Evolutionary conservation across 78 protist genomes (phyloP).

Genomic region (Monosiga brevicollis): DNA sequence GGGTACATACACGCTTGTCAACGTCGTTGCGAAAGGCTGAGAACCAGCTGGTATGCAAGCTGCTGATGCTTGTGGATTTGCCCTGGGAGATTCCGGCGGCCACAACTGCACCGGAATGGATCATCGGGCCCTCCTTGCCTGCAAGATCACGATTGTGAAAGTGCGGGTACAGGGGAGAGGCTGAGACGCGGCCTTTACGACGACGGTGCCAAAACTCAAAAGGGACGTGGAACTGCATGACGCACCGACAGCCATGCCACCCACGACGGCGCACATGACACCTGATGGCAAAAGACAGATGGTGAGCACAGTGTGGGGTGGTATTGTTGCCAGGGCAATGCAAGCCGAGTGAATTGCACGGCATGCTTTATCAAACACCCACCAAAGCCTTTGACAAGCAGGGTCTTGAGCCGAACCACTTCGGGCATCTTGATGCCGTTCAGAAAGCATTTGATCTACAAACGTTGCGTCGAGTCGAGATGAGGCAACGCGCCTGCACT

Average conservation of each 20-base stretch:
- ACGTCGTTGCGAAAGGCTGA: slow-evolving; percentile 56
- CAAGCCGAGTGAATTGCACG: too few relatives aligned
- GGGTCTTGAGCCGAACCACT: slow-evolving; percentile 54
- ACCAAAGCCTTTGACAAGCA: slow-evolving; percentile 54
- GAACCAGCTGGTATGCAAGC: slow-evolving; percentile 14
- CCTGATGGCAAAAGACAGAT: not conserved
- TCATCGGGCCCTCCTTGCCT: slow-evolving; percentile 86
- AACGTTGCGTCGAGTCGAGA: not conserved
- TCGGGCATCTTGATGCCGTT: slow-evolving; percentile 78
- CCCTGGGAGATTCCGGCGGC: slow-evolving; percentile 74
- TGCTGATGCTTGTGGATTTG: slow-evolving; percentile 22
- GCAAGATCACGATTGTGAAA: too few relatives aligned
- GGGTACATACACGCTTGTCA: slow-evolving; percentile 36
- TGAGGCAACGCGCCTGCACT: not conserved
- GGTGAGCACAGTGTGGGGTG: too few relatives aligned
- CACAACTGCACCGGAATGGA: slow-evolving; percentile 64
- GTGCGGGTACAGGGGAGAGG: too few relatives aligned
- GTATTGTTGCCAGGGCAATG: too few relatives aligned
- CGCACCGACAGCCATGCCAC: slow-evolving; percentile 60
- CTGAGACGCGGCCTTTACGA: too few relatives aligned
- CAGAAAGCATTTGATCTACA: slow-evolving; percentile 53
- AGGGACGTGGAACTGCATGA: too few relatives aligned
- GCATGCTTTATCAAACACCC: too few relatives aligned
- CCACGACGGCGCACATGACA: slow-evolving; percentile 36
- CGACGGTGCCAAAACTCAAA: too few relatives aligned